Conservation (phyloP, 2,329 filamentous ascomycete species). For the Trichoderma citrinoviride region DNA sequence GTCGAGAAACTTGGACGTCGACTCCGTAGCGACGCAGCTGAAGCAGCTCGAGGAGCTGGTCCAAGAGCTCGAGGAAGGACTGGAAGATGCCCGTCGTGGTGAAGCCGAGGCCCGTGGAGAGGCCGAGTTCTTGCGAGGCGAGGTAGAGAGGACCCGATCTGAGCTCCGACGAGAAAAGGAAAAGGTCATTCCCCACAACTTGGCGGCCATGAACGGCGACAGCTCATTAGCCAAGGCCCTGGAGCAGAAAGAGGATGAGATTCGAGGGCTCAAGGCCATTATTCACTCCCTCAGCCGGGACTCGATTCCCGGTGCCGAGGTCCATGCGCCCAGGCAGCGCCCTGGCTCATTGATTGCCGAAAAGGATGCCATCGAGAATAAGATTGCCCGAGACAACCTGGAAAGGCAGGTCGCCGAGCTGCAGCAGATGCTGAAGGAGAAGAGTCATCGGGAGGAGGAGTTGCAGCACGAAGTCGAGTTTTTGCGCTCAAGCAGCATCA, state of each 20-base stretch:
- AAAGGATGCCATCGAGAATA: constrained; percentile 33
- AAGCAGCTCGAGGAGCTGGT: constrained; percentile 96
- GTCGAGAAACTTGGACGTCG: constrained; percentile 82
- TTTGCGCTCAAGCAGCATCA: constrained; percentile 48
- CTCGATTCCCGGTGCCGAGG: constrained; percentile 47
- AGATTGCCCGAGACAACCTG: constrained; percentile 57
- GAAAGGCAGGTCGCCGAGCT: constrained; percentile 80
- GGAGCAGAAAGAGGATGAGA: constrained; percentile 95
- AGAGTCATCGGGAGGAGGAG: constrained; percentile 74
- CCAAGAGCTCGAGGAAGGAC: constrained; percentile 91
- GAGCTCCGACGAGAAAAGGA: constrained; percentile 87
- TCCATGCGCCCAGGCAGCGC: constrained; percentile 30
- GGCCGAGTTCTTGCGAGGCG: constrained; percentile 90
- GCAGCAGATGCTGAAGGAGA: constrained; percentile 68
- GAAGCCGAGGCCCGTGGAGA: constrained; percentile 95
- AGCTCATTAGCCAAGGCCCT: constrained; percentile 66
- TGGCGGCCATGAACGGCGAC: constrained; percentile 34
- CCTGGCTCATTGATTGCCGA: constrained; percentile 36
- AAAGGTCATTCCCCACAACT: constrained; percentile 52
- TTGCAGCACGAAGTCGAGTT: constrained; percentile 77
- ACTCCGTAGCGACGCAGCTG: constrained; percentile 83
- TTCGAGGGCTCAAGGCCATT: constrained; percentile 93
- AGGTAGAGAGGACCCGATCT: constrained; percentile 86
- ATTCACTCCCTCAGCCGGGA: constrained; percentile 92
- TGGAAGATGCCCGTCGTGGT: constrained; percentile 89